A percentile compares a stretch with the other conserved stretches of the same genome.
These are phyloP conservation scores for Silene latifolia DNA, from an alignment of 148 eudicot genomes.

Conservation along the genomic window DNA sequence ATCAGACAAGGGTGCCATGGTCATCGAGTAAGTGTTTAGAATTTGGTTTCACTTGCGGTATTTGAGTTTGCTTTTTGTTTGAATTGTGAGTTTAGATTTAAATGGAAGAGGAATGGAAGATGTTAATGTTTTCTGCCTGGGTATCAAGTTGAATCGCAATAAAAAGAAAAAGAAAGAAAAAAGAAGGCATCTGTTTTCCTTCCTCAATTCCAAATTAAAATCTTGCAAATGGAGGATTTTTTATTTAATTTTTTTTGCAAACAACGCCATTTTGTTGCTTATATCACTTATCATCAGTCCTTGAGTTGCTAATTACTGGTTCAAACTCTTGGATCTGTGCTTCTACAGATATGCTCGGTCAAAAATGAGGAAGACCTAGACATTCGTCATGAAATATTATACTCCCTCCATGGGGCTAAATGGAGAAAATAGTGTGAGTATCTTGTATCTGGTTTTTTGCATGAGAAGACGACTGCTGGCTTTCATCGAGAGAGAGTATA, in stretches of 20 bases:
- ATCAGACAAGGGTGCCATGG: slow-evolving; percentile 91
- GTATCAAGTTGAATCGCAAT: neutral
- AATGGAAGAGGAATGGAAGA: too few species aligned
- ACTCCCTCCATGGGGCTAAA: too few species aligned
- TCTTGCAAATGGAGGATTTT: neutral
- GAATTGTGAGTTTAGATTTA: too few species aligned
- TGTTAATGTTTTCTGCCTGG: too few species aligned
- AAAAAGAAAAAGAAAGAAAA: too few species aligned
- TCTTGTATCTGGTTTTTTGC: neutral
- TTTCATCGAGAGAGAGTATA: too few species aligned
- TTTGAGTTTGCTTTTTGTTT: neutral
- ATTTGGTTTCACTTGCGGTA: neutral
- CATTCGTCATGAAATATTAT: neutral
- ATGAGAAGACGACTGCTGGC: too few species aligned
- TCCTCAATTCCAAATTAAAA: neutral
- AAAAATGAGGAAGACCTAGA: slow-evolving; percentile 76
- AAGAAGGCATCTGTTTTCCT: neutral
- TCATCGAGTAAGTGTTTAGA: slow-evolving; percentile 55
- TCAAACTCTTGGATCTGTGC: neutral
- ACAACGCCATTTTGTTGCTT: neutral
- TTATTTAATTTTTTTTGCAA: too few species aligned
- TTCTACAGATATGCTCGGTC: slow-evolving; percentile 73
- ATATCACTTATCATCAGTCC: neutral
- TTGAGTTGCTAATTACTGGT: neutral
- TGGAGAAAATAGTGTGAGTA: too few species aligned